These are phyloP conservation scores for Zarea fungicola DNA, from an alignment of 2,329 filamentous ascomycete genomes.

Conservation along the genomic window DNA sequence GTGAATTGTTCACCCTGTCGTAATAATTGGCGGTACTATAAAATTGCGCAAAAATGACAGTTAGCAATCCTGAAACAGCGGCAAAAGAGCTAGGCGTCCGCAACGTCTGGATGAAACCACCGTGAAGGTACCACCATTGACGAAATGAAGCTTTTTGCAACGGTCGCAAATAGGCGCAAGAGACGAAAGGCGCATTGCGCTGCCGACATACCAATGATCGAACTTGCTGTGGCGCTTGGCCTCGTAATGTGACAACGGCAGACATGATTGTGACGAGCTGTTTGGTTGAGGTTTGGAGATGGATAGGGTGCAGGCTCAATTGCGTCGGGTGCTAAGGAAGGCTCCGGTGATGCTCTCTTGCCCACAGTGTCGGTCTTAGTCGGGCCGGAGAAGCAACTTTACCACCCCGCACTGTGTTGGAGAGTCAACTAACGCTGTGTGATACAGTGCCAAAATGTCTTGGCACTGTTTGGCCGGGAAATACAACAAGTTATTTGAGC, in stretches of 20 bases:
- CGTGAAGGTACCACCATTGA: background rate
- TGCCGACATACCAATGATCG: conserved; percentile 48
- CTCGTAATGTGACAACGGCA: conserved; percentile 36
- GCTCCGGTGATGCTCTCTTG: conserved; percentile 8
- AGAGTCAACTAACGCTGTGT: background rate
- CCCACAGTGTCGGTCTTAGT: conserved; percentile 13
- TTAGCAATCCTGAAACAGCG: background rate
- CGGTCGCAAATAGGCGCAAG: conserved; percentile 6
- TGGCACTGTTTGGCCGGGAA: background rate
- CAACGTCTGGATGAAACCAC: background rate
- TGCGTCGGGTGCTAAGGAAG: conserved; percentile 3
- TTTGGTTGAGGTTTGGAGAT: background rate
- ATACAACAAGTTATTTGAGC: no score
- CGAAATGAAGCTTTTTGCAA: background rate
- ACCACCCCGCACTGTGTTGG: conserved; percentile 10
- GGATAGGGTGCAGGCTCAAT: conserved; percentile 8
- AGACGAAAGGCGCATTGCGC: background rate
- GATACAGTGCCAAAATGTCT: background rate
- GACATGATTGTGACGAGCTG: conserved; percentile 32
- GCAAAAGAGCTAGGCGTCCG: background rate
- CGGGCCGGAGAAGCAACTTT: conserved; percentile 9
- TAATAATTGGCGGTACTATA: conserved; percentile 84
- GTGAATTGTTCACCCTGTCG: conserved; percentile 83
- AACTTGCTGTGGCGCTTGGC: conserved; percentile 53
- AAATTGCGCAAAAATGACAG: background rate